phyloP scores from a whole-genome alignment of 768 basidiomycete species.

The Boletus coccyginus region DNA sequence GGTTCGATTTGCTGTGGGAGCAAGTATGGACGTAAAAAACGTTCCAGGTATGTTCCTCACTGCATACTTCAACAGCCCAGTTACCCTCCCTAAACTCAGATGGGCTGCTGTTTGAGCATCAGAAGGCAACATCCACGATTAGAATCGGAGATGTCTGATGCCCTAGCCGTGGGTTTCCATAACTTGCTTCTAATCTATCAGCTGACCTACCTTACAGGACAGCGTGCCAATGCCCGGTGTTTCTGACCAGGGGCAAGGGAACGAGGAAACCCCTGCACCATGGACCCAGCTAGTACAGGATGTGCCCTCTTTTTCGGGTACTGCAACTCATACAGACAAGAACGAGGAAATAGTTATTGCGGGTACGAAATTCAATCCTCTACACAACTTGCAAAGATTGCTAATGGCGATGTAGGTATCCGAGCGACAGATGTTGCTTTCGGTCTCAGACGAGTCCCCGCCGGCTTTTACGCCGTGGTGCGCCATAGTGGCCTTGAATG shows the following conservation, averaged over 20 bases:
- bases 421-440: not conserved
- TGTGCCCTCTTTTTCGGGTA: not conserved
- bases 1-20: too few species aligned
- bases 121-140: too few species aligned
- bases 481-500: not conserved
- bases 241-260: not conserved
- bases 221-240: too few species aligned
- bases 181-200: too few species aligned
- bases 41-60: too few species aligned
- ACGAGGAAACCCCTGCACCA: not conserved
- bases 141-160: too few species aligned
- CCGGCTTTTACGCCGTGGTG: not conserved
- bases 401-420: not conserved
- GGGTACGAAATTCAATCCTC: not conserved
- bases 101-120: too few species aligned
- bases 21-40: too few species aligned
- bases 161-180: too few species aligned
- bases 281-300: not conserved
- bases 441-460: not conserved
- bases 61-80: too few species aligned
- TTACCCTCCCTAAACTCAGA: too few species aligned
- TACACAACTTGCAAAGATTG: not conserved
- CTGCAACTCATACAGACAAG: not conserved
- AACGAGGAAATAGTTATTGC: not conserved
- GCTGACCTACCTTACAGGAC: too few species aligned